Evolutionary conservation across 441 rosid genomes (phyloP), one percentile per base, ranked within the genome.

Genomic region (Metrosideros polymorpha): DNA sequence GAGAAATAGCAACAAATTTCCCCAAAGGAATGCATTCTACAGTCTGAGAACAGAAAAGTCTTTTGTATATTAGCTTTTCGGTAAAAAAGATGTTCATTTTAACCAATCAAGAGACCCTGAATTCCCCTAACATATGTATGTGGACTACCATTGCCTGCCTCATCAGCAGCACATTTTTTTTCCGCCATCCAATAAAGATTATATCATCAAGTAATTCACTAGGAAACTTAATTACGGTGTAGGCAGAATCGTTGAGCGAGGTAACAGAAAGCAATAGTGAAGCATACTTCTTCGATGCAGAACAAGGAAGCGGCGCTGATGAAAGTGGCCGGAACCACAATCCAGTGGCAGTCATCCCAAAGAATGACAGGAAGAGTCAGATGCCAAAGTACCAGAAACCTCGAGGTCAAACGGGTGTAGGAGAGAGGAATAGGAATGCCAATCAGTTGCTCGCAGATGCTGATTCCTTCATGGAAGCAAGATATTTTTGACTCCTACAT

Each of bases 321-420:
- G 87, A 97, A 97, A 89, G 99, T 97, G 82, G 99, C 98, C 63
- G 99, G 98, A 84, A 97, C 97, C 57, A 96, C 98, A 30, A 96
- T 95, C 99, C 99, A 97, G 75, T 95, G 98, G 89, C 99, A 97
- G 85, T 97, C 99, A 87, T 97, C 98, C 99, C 98, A 97, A 15
- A 97, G 97, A 88, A 95, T 97, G 87, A 97, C 87, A 14, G 99
- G 99, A 32, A 96, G 98, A 85, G 98, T 95, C 29, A 97, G 91
- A 92, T 96, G 98, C 98, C 99, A 97, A 51, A 97, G 96, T 84
- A 97, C 98, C 77, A 97, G 94, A 91, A 96, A 95, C 91, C 99
- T 94, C 15, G 98, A 97, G 49, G 98, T 97, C 91, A 97, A 91
- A 27, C 99, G 96, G 71, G 99, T 97, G 89, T 96, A 97, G 2